Evolutionary conservation across 2,329 filamentous ascomycete species (phyloP).

Genomic region (Plenodomus tracheiphilus): DNA sequence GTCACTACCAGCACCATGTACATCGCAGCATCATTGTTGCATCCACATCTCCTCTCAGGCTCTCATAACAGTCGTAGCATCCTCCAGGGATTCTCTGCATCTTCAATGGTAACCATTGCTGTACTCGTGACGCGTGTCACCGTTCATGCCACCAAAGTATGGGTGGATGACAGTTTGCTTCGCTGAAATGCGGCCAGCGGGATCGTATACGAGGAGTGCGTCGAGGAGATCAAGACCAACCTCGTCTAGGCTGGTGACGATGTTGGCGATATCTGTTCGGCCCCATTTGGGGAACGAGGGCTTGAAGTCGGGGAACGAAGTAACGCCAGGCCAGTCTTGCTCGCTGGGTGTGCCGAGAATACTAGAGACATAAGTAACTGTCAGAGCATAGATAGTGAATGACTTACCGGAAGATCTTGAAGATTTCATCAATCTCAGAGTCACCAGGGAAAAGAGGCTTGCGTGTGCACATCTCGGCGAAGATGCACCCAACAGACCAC

Average conservation of each 20-base stretch:
- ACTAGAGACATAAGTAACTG: conserved; percentile 20
- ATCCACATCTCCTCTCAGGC: conserved; percentile 21
- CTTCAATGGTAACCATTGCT: conserved; percentile 42
- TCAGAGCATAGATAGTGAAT: background rate
- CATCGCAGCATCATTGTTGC: background rate
- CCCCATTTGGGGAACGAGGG: conserved; percentile 89
- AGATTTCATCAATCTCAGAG: conserved; percentile 91
- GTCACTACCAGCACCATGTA: background rate
- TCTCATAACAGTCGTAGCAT: conserved; percentile 36
- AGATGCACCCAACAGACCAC: conserved; percentile 94
- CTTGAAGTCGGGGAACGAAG: conserved; percentile 94
- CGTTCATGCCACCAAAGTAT: conserved; percentile 68
- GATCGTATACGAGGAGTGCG: conserved; percentile 81
- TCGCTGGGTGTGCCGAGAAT: conserved; percentile 83
- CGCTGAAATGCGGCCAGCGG: conserved; percentile 81
- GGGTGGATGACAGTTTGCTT: conserved; percentile 84
- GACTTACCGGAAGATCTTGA: conserved; percentile 85
- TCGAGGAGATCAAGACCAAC: conserved; percentile 70
- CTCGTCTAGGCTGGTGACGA: conserved; percentile 75
- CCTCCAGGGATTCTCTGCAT: conserved; percentile 18
- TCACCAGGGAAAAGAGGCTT: conserved; percentile 92
- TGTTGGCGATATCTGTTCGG: conserved; percentile 65
- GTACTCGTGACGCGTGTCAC: conserved; percentile 39
- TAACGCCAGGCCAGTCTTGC: conserved; percentile 83
- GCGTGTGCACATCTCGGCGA: conserved; percentile 93